Evolutionary conservation across 768 basidiomycete species (phyloP).

Genomic region (Coprinopsis strossmayeri): DNA sequence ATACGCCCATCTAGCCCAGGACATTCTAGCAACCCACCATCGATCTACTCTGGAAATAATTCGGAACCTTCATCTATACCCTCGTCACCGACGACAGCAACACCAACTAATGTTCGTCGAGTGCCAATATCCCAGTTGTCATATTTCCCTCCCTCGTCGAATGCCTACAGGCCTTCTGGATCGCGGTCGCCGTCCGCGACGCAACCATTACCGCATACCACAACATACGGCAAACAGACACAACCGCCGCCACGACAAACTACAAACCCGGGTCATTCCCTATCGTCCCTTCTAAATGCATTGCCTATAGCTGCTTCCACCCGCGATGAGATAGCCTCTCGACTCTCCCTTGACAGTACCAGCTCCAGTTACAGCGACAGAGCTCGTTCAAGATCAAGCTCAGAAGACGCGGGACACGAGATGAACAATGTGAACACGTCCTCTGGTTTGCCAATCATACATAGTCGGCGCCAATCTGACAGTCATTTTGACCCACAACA

Average conservation of each 20-base stretch:
- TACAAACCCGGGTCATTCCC: conserved; percentile 27
- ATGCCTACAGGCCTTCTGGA: conserved; percentile 12
- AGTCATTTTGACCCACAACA: conserved; percentile 14
- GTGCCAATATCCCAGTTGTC: conserved; percentile 46
- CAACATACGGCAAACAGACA: background rate
- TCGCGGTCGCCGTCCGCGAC: conserved; percentile 10
- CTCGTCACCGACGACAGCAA: conserved; percentile 14
- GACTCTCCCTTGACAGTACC: conserved; percentile 48
- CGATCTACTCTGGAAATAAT: conserved; percentile 1
- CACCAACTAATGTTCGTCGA: conserved; percentile 30
- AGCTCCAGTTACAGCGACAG: conserved; percentile 36
- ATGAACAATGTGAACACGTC: conserved; percentile 31
- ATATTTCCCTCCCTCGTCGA: conserved; percentile 46
- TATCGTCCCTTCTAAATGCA: conserved; percentile 38
- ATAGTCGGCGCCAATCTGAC: conserved; percentile 10
- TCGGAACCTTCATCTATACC: conserved; percentile 13
- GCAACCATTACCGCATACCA: conserved; percentile 9
- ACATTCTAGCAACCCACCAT: background rate
- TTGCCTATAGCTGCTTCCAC: conserved; percentile 48
- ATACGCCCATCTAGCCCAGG: conserved; percentile 14
- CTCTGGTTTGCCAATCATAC: background rate
- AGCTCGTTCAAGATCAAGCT: conserved; percentile 20
- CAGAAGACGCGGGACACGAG: conserved; percentile 36
- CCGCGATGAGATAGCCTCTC: conserved; percentile 46
- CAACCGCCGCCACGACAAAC: conserved; percentile 20